A percentile compares a stretch with the other conserved stretches of the same genome.
Conservation (phyloP, 2,329 filamentous ascomycete species). For the Alternaria ventricosa region DNA sequence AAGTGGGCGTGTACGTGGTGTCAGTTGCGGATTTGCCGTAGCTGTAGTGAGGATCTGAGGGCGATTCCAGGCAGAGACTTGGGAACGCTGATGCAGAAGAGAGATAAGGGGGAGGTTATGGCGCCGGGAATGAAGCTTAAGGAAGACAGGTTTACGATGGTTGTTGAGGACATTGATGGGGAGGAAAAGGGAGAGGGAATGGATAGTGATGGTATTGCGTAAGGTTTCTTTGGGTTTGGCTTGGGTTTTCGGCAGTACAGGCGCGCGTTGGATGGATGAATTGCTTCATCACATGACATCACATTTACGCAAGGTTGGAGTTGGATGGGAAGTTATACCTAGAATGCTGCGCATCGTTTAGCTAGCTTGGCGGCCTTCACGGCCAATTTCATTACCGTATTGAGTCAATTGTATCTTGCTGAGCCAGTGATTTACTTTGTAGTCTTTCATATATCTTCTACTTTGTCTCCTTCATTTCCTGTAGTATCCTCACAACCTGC, state of each 20-base stretch:
- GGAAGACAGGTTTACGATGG: slow-evolving; percentile 3
- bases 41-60: slow-evolving; percentile 36
- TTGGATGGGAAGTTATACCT: background rate
- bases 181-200: slow-evolving; percentile 2
- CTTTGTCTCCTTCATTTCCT: slow-evolving; percentile 16
- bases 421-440: background rate
- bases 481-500: slow-evolving; percentile 35
- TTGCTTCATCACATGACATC: background rate
- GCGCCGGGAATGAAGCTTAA: background rate
- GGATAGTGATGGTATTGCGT: background rate
- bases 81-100: slow-evolving; percentile 22
- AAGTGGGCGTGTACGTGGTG: slow-evolving; percentile 49
- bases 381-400: background rate
- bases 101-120: slow-evolving; percentile 3
- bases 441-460: background rate
- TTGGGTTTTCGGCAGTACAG: background rate
- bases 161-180: slow-evolving; percentile 9
- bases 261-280: background rate
- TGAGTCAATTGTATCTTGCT: background rate
- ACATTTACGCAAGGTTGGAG: background rate
- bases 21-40: slow-evolving; percentile 42
- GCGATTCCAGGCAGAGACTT: slow-evolving; percentile 28
- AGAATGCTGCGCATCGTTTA: slow-evolving; percentile 4
- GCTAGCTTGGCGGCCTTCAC: slow-evolving; percentile 3
- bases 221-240: background rate